Base-by-base conservation (phyloP, 2,329 filamentous ascomycete genomes). In the Colletotrichum sp. region DNA sequence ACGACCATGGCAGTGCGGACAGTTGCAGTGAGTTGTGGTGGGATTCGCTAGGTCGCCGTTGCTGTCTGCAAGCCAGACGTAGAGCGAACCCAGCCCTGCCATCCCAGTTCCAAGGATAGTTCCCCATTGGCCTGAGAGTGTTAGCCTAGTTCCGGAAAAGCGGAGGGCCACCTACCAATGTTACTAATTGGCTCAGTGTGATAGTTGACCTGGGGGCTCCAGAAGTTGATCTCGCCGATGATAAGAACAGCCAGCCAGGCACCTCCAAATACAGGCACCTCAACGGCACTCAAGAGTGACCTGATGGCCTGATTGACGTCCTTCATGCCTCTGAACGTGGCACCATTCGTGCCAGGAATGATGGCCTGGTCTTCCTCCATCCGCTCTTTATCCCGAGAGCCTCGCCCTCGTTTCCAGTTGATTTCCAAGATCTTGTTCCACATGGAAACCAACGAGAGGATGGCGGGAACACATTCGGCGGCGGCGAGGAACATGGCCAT, bases 211-310 rank as follows among this genome's bases (percentile, higher is more conserved):
- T 89, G 90, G 0, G 71, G 24, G 64, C 90, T 93, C 78, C 88
- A 93, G 77, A 94, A 92, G 78, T 94, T 94, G 36, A 86, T 85
- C 82, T 94, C 93, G 1, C 93, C 93, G 1, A 92, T 82, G 6
- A 92, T 84, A 5, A 94, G 83, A 7, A 94, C 90, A 2, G 90
- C 88, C 1, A 93, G 73, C 0, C 93, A 89, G 2, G 90, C 90
- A 7, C 86, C 90, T 2, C 86, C 88, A 71, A 93, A 93, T 0
- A 94, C 78, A 0, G 91, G 91, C 5, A 92, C 85, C 71, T 92
- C 90, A 2, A 92, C 86, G 39, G 88, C 90, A 16, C 84, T 88
- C 14, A 92, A 84, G 32, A 92, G 90, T 12, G 85, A 85, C 2
- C 87, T 85, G 68, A 93, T 89, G 75, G 87, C 87, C 8, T 87